Evolutionary conservation across 257 asterid species (phyloP), one percentile per base, ranked within the genome.

Genomic region (Osmanthus fragrans): DNA sequence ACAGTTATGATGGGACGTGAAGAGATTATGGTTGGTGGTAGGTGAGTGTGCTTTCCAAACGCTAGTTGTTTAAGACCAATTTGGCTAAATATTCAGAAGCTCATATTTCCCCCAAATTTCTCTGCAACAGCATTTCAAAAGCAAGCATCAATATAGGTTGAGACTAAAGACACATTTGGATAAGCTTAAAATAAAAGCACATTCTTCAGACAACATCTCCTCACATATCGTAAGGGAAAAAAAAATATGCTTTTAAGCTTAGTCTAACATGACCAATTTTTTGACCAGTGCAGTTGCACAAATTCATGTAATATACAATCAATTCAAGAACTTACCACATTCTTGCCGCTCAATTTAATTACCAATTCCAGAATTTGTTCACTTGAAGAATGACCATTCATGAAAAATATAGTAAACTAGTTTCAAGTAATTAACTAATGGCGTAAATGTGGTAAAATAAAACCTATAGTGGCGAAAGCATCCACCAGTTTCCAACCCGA

Each of bases 11-110:
- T 29, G 87, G 85, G 42, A 42, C 13, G 72, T 80, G 88, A 74
- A 91, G 94, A 84, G 79, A 80, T 75, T 70, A 83, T 80, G 70
- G 81, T 25, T 82, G 90, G 89, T 87, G 84, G 80, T 83, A 84
- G 80, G 13, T 15, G 34, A 66, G 2, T 4, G 58, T 75, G 66
- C 33, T 18, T 67, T 60, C 39, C 7, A 19, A 5, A 66, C 23
- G 3, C 21, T 12, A n/a, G 65, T 72, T 64, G 18, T 36, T 13
- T 47, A 45, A n/a, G 54, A 45, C 54, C n/a, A 45, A 45, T 45
- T 15, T 45, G 54, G n/a, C 54, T 45, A 45, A 45, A 45, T n/a
- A 45, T 45, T 45, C 6, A 45, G 54, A 45, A 45, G 13, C 54
- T 11, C 54, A 45, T 4, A 45, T 13, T 45, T 45, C 54, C n/a